These are phyloP conservation scores for Paralagenidium karlingii DNA, from an alignment of 352 stramenopile species.

Conservation along the genomic window DNA sequence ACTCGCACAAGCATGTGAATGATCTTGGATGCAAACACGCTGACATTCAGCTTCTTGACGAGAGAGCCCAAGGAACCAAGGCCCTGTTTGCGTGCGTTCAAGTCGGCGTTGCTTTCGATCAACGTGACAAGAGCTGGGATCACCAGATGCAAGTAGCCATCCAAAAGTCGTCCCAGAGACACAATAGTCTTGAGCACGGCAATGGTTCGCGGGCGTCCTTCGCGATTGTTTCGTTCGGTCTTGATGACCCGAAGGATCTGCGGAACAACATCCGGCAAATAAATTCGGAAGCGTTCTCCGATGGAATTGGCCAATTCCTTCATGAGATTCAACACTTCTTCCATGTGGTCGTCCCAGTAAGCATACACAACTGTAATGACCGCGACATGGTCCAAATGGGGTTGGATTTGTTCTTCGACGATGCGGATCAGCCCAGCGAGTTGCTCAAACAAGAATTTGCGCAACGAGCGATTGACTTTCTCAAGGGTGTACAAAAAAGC, in stretches of 20 bases:
- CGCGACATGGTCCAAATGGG: constrained; percentile 70
- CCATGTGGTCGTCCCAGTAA: constrained; percentile 89
- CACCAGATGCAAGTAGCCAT: constrained; percentile 78
- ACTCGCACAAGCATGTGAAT: constrained; percentile 82
- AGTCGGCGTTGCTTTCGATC: constrained; percentile 72
- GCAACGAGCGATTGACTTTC: constrained; percentile 67
- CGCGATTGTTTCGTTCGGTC: constrained; percentile 56
- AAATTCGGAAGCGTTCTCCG: constrained; percentile 79
- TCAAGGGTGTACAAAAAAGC: constrained; percentile 94
- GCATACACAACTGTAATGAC: constrained; percentile 73
- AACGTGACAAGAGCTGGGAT: constrained; percentile 70
- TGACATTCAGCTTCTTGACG: constrained; percentile 84
- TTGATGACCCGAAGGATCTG: constrained; percentile 81
- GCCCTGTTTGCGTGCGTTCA: constrained; percentile 70
- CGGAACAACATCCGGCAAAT: constrained; percentile 79
- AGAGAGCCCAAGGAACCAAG: constrained; percentile 70
- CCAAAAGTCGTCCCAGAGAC: constrained; percentile 54
- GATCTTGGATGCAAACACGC: constrained; percentile 81
- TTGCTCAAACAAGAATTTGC: constrained; percentile 95
- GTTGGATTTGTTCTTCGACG: constrained; percentile 93
- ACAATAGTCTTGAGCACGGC: constrained; percentile 71
- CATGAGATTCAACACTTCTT: constrained; percentile 95
- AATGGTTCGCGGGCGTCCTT: constrained; percentile 50
- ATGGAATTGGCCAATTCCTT: constrained; percentile 85
- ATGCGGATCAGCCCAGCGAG: constrained; percentile 94